Conservation (phyloP, 2,329 filamentous ascomycete species). For the Talaromyces islandicus region DNA sequence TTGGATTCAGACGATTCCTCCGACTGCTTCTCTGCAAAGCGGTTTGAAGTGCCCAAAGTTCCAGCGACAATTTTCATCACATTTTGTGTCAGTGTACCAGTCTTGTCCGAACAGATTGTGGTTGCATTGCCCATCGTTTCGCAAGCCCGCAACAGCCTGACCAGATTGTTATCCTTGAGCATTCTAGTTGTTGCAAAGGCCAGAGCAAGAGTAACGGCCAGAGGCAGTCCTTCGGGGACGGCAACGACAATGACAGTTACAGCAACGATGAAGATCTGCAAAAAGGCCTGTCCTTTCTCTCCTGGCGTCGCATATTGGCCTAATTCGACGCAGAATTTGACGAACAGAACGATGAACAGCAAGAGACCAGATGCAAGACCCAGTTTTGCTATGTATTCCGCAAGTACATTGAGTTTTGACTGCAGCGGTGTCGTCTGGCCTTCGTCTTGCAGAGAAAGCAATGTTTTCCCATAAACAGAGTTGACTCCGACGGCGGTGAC, state of each 20-base stretch:
- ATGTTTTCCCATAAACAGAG: conserved; percentile 69
- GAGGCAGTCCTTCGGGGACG: conserved; percentile 55
- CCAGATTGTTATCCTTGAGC: conserved; percentile 58
- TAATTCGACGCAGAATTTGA: conserved; percentile 65
- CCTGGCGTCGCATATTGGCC: conserved; percentile 43
- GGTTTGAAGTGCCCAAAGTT: conserved; percentile 43
- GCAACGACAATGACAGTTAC: conserved; percentile 56
- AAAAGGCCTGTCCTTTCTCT: conserved; percentile 52
- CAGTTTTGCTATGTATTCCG: conserved; percentile 73
- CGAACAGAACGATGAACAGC: conserved; percentile 72
- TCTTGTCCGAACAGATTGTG: conserved; percentile 61
- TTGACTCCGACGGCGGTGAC: conserved; percentile 69
- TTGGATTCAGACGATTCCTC: conserved; percentile 21
- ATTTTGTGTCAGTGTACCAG: conserved; percentile 59
- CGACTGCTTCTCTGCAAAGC: conserved; percentile 38
- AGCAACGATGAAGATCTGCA: conserved; percentile 54
- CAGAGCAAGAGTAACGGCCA: conserved; percentile 57
- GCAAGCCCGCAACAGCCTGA: conserved; percentile 54
- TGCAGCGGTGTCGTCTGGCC: conserved; percentile 74
- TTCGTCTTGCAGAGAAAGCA: conserved; percentile 72
- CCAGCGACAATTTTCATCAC: conserved; percentile 58
- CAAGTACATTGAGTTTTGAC: conserved; percentile 68
- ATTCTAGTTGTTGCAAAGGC: conserved; percentile 59
- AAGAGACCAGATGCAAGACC: conserved; percentile 66
- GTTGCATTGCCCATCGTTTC: conserved; percentile 62